Evolutionary conservation across 2,329 filamentous ascomycete genomes (phyloP).

Genomic region (Septoria linicola): DNA sequence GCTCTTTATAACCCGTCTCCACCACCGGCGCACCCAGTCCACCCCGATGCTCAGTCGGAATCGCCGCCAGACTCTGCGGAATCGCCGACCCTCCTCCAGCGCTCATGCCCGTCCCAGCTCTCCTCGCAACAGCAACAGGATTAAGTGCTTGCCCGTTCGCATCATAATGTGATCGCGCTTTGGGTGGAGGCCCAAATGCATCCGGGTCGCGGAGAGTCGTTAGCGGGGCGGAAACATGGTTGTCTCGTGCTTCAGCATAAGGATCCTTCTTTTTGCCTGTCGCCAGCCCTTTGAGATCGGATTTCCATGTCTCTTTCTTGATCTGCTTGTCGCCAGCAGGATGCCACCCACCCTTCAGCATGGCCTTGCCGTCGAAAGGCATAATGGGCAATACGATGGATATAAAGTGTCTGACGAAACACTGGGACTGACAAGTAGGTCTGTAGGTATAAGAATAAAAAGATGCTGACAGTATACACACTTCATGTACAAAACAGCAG

Average conservation of each 20-base stretch:
- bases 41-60: constrained; percentile 20
- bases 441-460: neutral
- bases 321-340: constrained; percentile 48
- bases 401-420: neutral
- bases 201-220: constrained; percentile 67
- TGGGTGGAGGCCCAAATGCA: constrained; percentile 79
- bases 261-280: constrained; percentile 49
- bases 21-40: constrained; percentile 47
- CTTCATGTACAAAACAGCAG: too few species aligned
- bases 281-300: constrained; percentile 40
- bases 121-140: constrained; percentile 5
- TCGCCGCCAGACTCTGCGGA: constrained; percentile 6
- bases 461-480: too few species aligned
- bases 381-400: neutral
- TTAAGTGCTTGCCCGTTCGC: constrained; percentile 36
- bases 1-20: constrained; percentile 31
- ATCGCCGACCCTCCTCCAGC: constrained; percentile 11
- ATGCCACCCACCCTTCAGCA: constrained; percentile 52
- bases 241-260: constrained; percentile 42
- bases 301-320: constrained; percentile 57
- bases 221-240: constrained; percentile 63
- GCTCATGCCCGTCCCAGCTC: constrained; percentile 40
- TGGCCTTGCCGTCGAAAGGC: constrained; percentile 32
- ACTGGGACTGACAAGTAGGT: neutral
- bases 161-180: constrained; percentile 55